Evolutionary conservation across 2,329 filamentous ascomycete species (phyloP).

Genomic region (Fusarium haematococcum): DNA sequence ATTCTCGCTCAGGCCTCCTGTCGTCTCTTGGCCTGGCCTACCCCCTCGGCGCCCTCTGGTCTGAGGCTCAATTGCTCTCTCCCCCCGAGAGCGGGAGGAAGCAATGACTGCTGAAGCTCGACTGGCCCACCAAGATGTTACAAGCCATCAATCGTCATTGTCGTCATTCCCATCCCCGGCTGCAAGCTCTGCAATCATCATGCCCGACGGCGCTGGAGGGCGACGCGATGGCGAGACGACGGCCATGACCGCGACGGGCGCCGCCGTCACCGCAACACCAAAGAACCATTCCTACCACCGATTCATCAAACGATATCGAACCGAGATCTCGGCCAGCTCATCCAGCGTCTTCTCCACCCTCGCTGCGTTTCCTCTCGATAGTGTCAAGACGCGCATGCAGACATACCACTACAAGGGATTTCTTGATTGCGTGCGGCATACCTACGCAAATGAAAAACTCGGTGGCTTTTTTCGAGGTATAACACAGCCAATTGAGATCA

Average conservation of each 20-base stretch:
- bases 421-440: slow-evolving; percentile 78
- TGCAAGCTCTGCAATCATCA: slow-evolving; percentile 41
- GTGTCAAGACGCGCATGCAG: slow-evolving; percentile 91
- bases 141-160: slow-evolving; percentile 47
- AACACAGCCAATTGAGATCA: slow-evolving; percentile 29
- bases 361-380: slow-evolving; percentile 86
- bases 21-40: slow-evolving; percentile 3
- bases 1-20: slow-evolving; percentile 15
- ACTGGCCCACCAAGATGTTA: slow-evolving; percentile 54
- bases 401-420: slow-evolving; percentile 84
- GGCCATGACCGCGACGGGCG: slow-evolving; percentile 37
- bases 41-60: slow-evolving; percentile 14
- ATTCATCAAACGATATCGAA: slow-evolving; percentile 80
- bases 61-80: slow-evolving; percentile 39
- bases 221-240: slow-evolving; percentile 45
- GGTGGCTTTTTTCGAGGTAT: slow-evolving; percentile 85
- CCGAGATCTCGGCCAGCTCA: slow-evolving; percentile 81
- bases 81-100: slow-evolving; percentile 38
- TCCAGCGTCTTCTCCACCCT: slow-evolving; percentile 84
- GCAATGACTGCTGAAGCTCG: slow-evolving; percentile 54
- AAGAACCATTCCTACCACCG: slow-evolving; percentile 38
- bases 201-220: slow-evolving; percentile 45
- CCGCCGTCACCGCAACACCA: slow-evolving; percentile 17
- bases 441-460: slow-evolving; percentile 79
- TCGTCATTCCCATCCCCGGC: slow-evolving; percentile 42